These are phyloP conservation scores for Musa balbisiana DNA, from an alignment of 202 grass and related monocot genomes.

Conservation along the genomic window DNA sequence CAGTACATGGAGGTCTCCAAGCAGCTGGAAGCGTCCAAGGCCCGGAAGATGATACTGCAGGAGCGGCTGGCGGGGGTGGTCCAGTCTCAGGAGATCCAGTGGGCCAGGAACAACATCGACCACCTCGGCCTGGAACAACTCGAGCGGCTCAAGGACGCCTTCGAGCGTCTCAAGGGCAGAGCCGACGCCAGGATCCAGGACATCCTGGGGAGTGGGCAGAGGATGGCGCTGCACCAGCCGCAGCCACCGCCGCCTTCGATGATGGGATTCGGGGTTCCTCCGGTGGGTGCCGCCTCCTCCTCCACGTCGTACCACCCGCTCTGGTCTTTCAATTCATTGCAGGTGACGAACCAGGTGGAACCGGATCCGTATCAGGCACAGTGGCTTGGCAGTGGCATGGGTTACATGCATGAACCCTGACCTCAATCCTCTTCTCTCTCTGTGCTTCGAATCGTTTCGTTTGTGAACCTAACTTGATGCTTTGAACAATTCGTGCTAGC, in stretches of 20 bases:
- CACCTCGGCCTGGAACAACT: not conserved
- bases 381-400: not conserved
- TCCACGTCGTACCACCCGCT: not conserved
- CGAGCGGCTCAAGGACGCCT: not conserved
- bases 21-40: not conserved
- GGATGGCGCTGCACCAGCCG: not conserved
- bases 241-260: not conserved
- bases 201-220: not conserved
- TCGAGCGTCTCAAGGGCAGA: not conserved
- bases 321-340: not conserved
- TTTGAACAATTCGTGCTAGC: too few species aligned
- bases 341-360: not conserved
- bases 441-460: too few species aligned
- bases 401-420: too few species aligned
- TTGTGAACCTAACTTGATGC: too few species aligned
- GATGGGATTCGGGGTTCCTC: not conserved
- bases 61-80: not conserved
- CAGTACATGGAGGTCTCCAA: slow-evolving; percentile 1
- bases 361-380: not conserved
- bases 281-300: not conserved
- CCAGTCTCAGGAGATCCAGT: too few species aligned
- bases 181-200: not conserved
- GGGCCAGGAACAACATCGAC: not conserved
- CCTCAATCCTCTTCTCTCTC: too few species aligned
- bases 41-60: not conserved